These are phyloP conservation scores for Hura crepitans DNA, from an alignment of 441 rosid genomes.

Conservation along the genomic window DNA sequence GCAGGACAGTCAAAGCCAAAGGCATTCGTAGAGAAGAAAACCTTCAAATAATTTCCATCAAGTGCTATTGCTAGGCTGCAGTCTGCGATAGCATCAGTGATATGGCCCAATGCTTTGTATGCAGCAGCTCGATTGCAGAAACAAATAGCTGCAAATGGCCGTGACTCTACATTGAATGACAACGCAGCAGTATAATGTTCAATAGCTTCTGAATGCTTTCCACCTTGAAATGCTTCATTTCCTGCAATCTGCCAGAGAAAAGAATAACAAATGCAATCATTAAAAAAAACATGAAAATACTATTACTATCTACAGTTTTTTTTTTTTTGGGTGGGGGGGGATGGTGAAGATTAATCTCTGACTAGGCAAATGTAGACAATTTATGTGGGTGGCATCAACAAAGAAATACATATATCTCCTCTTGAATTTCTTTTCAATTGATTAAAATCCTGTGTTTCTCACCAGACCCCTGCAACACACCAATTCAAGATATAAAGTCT, in stretches of 20 bases:
- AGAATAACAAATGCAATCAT: constrained; percentile 14
- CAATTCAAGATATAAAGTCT: not conserved
- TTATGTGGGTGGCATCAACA: not conserved
- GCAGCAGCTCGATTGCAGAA: constrained; percentile 97
- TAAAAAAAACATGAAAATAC: constrained; percentile 3
- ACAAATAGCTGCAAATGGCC: constrained; percentile 87
- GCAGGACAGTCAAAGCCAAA: not conserved
- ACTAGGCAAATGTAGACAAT: not conserved
- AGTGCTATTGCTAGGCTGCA: constrained; percentile 96
- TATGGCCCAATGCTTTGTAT: constrained; percentile 70
- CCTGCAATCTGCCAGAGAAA: constrained; percentile 57
- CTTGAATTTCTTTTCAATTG: not conserved
- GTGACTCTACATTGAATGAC: constrained; percentile 72
- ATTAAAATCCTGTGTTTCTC: not conserved
- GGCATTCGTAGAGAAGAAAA: constrained; percentile 27
- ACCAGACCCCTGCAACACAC: not conserved
- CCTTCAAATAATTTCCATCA: constrained; percentile 83
- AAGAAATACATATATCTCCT: not conserved
- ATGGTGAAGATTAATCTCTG: not conserved
- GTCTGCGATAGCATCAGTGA: constrained; percentile 88
- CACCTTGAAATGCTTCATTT: constrained; percentile 90
- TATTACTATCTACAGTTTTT: not conserved
- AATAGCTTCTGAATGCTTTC: constrained; percentile 83
- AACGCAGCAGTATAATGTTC: constrained; percentile 85
- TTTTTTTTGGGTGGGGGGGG: no score